Evolutionary conservation across 345 rosid genomes (phyloP).

Genomic region (Limnanthes douglasii): DNA sequence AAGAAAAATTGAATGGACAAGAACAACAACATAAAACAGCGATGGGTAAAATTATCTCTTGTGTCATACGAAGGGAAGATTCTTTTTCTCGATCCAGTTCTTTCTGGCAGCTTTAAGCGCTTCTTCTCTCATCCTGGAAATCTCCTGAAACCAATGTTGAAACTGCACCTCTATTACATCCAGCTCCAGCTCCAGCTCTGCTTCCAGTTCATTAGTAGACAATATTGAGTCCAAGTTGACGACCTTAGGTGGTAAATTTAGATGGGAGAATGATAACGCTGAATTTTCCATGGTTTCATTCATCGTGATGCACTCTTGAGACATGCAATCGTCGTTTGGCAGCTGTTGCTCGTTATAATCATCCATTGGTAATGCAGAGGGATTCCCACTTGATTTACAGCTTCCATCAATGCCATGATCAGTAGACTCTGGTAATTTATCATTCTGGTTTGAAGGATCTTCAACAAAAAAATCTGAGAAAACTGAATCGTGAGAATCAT

Average conservation of each 20-base stretch:
- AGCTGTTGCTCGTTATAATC: conserved; percentile 13
- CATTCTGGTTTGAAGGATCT: conserved; percentile 12
- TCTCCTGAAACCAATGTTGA: conserved; percentile 38
- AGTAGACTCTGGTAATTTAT: conserved; percentile 10
- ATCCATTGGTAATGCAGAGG: conserved; percentile 13
- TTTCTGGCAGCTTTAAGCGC: conserved; percentile 44
- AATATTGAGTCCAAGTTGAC: conserved; percentile 6
- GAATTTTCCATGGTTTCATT: conserved; percentile 12
- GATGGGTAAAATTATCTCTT: no score
- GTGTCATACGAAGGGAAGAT: no score
- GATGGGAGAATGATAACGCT: conserved; percentile 14
- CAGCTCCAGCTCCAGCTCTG: conserved; percentile 41
- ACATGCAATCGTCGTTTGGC: conserved; percentile 10
- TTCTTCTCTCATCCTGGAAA: conserved; percentile 51
- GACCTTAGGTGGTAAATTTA: conserved; percentile 7
- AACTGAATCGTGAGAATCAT: conserved; percentile 21
- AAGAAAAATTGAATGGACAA: no score
- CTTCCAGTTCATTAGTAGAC: conserved; percentile 18
- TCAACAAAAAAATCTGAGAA: conserved; percentile 21
- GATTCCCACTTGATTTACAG: conserved; percentile 12
- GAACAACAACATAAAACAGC: no score
- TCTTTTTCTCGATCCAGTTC: no score
- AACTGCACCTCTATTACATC: conserved; percentile 52
- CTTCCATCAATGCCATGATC: conserved; percentile 15
- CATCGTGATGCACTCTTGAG: conserved; percentile 10